Evolutionary conservation across 768 basidiomycete species (phyloP).

Genomic region (Tephrocybe sp.): DNA sequence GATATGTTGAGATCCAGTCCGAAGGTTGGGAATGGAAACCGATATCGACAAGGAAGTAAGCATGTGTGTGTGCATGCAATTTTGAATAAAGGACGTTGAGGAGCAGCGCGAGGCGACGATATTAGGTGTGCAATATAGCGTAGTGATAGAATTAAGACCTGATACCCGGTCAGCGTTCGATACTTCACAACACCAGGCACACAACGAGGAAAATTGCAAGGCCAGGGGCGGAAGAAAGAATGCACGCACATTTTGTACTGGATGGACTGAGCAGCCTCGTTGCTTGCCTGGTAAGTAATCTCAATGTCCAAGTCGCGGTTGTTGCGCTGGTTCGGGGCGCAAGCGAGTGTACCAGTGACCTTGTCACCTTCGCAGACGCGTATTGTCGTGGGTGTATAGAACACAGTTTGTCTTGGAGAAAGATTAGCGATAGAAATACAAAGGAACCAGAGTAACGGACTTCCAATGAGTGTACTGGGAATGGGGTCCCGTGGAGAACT

Average conservation of each 20-base stretch:
- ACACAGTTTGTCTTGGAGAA: constrained; percentile 87
- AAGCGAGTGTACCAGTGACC: constrained; percentile 70
- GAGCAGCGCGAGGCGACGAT: neutral
- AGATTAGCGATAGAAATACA: neutral
- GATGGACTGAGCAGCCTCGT: constrained; percentile 39
- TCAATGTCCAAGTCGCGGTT: constrained; percentile 93
- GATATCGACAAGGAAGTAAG: neutral
- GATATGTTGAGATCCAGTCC: constrained; percentile 2
- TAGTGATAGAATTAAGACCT: constrained; percentile 60
- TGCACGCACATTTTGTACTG: constrained; percentile 86
- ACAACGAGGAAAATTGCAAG: constrained; percentile 14
- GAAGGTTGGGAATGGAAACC: neutral
- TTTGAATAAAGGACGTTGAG: neutral
- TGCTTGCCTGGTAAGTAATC: constrained; percentile 63
- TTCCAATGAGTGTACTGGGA: constrained; percentile 97
- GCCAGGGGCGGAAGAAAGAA: constrained; percentile 20
- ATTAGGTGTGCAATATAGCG: neutral
- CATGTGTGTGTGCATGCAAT: neutral
- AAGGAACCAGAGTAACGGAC: constrained; percentile 53
- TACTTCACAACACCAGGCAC: constrained; percentile 23
- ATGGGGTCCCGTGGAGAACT: constrained; percentile 97
- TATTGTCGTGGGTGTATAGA: constrained; percentile 86
- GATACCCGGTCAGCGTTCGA: constrained; percentile 64
- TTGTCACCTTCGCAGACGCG: constrained; percentile 69
- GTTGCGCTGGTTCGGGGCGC: constrained; percentile 90